These are phyloP conservation scores for Suhomyces emberorum DNA, from an alignment of 805 yeast species.

Conservation along the genomic window DNA sequence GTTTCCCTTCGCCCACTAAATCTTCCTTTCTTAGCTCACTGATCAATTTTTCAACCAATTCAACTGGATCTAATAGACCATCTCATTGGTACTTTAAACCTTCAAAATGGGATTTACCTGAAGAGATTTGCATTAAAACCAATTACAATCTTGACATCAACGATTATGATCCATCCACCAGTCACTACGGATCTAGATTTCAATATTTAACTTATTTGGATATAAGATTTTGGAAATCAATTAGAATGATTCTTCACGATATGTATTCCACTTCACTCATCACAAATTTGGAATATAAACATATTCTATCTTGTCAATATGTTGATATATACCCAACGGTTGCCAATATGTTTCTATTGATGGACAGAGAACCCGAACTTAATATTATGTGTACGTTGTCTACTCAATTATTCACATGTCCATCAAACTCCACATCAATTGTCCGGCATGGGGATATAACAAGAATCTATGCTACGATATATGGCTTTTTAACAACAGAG, in stretches of 20 bases:
- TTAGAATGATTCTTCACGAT: conserved; percentile 58
- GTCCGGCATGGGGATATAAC: conserved; percentile 62
- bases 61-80: background rate
- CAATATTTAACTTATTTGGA: conserved; percentile 65
- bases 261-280: conserved; percentile 63
- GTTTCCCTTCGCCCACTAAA: background rate
- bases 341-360: conserved; percentile 62
- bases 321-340: conserved; percentile 78
- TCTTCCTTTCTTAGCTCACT: background rate
- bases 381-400: conserved; percentile 72
- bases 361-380: conserved; percentile 86
- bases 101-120: conserved; percentile 46
- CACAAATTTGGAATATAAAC: conserved; percentile 53
- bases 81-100: conserved; percentile 37
- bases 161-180: conserved; percentile 22
- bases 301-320: conserved; percentile 69
- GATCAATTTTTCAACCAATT: too few relatives aligned
- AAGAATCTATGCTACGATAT: conserved; percentile 58
- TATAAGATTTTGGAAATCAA: conserved; percentile 64
- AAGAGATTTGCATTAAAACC: conserved; percentile 43
- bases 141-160: conserved; percentile 36
- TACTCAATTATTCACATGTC: conserved; percentile 87
- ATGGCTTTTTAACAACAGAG: conserved; percentile 58
- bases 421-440: conserved; percentile 67
- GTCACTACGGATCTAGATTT: conserved; percentile 50